Conservation (phyloP, 1,139 yeast genomes). For the Wickerhamomyces sp. region DNA sequence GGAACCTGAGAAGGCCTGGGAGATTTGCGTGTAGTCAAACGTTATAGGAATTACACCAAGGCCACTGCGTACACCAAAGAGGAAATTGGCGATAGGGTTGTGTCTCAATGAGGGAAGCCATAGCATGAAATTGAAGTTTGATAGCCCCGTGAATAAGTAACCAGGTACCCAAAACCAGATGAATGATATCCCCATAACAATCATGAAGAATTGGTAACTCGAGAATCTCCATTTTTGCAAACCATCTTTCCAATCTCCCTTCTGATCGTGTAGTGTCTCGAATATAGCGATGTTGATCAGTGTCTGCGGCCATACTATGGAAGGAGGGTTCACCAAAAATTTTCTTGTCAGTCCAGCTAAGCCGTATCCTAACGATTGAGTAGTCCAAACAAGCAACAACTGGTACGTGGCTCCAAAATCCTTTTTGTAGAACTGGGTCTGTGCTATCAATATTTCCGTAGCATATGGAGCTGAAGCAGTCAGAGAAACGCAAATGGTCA, state of each 20-base stretch:
- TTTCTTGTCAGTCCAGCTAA: conserved; percentile 41
- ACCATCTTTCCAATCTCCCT: conserved; percentile 17
- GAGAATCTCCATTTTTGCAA: conserved; percentile 32
- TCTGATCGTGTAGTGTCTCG: conserved; percentile 29
- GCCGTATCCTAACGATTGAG: conserved; percentile 53
- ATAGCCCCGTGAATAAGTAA: conserved; percentile 44
- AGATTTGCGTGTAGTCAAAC: conserved; percentile 38
- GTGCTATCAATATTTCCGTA: conserved; percentile 49
- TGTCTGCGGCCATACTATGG: conserved; percentile 32
- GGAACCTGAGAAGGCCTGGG: conserved; percentile 31
- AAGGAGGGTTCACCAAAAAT: conserved; percentile 28
- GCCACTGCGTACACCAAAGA: conserved; percentile 46
- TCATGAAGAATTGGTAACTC: conserved; percentile 40
- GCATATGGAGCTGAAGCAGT: conserved; percentile 49
- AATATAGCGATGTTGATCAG: conserved; percentile 31
- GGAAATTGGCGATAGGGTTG: conserved; percentile 39
- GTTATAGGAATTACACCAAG: conserved; percentile 46
- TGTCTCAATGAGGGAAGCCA: conserved; percentile 32
- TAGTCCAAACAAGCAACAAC: conserved; percentile 42
- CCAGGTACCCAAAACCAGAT: conserved; percentile 54
- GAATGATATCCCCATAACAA: conserved; percentile 36
- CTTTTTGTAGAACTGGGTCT: conserved; percentile 41
- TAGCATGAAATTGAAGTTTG: conserved; percentile 50
- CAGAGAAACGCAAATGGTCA: conserved; percentile 41
- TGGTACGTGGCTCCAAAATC: conserved; percentile 33